Conservation (phyloP, 257 asterid species). For the Anisodus tanguticus region DNA sequence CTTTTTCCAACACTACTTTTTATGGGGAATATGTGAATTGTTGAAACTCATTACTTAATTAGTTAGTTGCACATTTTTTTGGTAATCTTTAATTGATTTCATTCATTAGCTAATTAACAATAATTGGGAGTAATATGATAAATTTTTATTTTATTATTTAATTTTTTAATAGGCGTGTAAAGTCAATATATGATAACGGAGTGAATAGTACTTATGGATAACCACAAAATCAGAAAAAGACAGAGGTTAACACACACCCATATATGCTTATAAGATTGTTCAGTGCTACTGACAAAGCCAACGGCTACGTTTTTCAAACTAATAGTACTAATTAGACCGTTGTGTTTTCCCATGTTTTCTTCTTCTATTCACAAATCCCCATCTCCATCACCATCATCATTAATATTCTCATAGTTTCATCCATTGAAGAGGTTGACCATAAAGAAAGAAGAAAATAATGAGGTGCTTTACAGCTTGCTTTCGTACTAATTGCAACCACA, state of each 20-base stretch:
- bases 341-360: neutral
- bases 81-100: no score
- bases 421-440: neutral
- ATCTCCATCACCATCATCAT: neutral
- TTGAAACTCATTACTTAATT: no score
- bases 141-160: no score
- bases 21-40: no score
- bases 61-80: no score
- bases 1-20: no score
- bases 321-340: neutral
- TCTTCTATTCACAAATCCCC: neutral
- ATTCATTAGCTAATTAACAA: no score
- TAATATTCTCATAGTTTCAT: neutral
- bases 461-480: conserved; percentile 53
- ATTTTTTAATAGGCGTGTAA: no score
- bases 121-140: no score
- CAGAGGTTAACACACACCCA: no score
- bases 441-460: conserved; percentile 35
- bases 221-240: neutral
- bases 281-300: conserved; percentile 34
- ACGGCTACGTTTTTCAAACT: conserved; percentile 53
- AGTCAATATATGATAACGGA: no score
- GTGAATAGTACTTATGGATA: no score
- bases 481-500: conserved; percentile 37
- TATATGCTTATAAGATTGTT: neutral